Base-by-base conservation (phyloP, 1,284 basidiomycete species). In the Ganoderma boninense region DNA sequence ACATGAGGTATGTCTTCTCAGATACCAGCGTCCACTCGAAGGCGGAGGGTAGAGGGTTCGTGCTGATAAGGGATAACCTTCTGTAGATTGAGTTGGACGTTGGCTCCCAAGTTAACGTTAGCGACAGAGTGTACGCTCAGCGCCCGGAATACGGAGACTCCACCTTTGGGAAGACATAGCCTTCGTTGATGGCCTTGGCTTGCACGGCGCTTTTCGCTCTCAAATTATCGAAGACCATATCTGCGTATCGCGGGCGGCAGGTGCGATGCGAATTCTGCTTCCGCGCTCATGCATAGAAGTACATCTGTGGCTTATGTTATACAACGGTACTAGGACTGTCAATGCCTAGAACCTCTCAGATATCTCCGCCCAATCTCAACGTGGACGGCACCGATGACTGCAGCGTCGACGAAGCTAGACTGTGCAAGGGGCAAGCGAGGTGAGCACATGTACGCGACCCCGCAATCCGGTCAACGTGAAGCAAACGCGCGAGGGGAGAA, bases 1-100 rank as follows among this genome's bases (percentile, higher is more conserved):
- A 57, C 54, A 57, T 57, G 54, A 16, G 54, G 54, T 57, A 57
- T 18, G 54, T 57, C 29, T 57, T 26, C 49, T 26, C 23, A 23
- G 23, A 18, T n/a, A 18, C 44, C 20, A 46, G 44, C 44, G 23
- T 13, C 8, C 49, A 11, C 46, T 49, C n/a, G n/a, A 49, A 49
- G 20, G 18, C 23, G 13, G 49, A 26, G 49, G 49, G 49, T 52
- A 26, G 14, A 13, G 54, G 29, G 14, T 29, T 5, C 4, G 54
- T 32, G 5, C 14, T 57, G 54, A 32, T 57, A 35, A 29, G 54
- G 32, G 54, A 57, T 57, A 57, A 57, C 26, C 54, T 57, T 57
- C 54, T 57, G 54, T 7, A 57, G 54, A 57, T 57, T 32, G 54
- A 32, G 54, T 57, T 57, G 29, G 23, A 11, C 49, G 49, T 26